Evolutionary conservation across 1,284 basidiomycete genomes (phyloP), one percentile per base, ranked within the genome.

Genomic region (Coriolopsis trogii): DNA sequence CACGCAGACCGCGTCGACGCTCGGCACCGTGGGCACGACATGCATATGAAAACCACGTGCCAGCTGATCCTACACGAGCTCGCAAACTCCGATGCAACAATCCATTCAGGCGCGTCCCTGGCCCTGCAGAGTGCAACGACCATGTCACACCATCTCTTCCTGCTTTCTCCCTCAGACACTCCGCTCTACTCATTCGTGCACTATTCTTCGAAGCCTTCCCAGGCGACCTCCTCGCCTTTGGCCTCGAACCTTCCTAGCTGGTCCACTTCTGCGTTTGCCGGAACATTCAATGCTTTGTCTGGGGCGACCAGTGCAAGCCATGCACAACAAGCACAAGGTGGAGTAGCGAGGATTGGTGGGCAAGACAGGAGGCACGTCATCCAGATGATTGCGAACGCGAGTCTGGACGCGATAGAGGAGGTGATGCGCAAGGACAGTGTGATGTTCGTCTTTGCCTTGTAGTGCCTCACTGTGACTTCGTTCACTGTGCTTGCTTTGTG

Each of bases 351-450:
- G 63, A 82, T 88, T 18, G 85, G 85, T 15, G 77, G 81, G 21
- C 85, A 91, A 69, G 93, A 95, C 64, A 80, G 91, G 21, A 20
- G 42, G 47, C 92, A 96, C 80, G 90, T 98, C 52, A 89, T 95
- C 61, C 94, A 98, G 76, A 95, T 98, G 89, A 91, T 97, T 63
- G 94, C 93, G 31, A 95, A 97, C 68, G 93, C 93, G 40, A 92
- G 89, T 63, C 72, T 98, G 66, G 95, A 96, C 72, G 85, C 87
- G 60, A 84, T 98, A 55, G 95, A 98, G 66, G 93, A 98, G 66
- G 81, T 89, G 41, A 91, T 93, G 82, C 81, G 88, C 56, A 87
- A 87, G 58, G 92, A 94, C 62, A 87, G 82, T 57, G 80, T 80
- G 55, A 92, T 98, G 95, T 95, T 71, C 70, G 89, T 74, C 33